A percentile compares a stretch with the other conserved stretches of the same genome.
Evolutionary conservation across 805 yeast species (phyloP).

Genomic region (Cyberlindnera euphorbiae): DNA sequence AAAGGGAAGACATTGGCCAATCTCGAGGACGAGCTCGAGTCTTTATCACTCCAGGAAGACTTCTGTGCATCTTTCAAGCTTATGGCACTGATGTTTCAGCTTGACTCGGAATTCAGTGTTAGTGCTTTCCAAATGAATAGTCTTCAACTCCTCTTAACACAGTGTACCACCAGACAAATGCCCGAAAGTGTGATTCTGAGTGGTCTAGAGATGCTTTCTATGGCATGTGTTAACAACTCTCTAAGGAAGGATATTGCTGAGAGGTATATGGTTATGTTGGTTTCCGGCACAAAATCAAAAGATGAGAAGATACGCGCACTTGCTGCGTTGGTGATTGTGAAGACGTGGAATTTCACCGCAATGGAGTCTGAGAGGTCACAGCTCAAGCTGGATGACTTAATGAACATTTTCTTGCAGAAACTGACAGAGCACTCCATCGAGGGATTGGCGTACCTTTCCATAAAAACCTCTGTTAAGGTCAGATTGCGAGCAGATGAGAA

Average conservation of each 20-base stretch:
- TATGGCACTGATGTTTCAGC: slow-evolving; percentile 15
- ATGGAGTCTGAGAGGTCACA: slow-evolving; percentile 29
- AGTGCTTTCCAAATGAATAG: slow-evolving; percentile 25
- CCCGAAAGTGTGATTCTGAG: slow-evolving; percentile 18
- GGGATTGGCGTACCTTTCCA: slow-evolving; percentile 45
- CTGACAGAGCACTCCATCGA: slow-evolving; percentile 32
- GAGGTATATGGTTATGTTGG: slow-evolving; percentile 38
- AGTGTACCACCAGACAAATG: slow-evolving; percentile 7
- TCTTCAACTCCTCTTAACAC: slow-evolving; percentile 24
- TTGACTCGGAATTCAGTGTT: slow-evolving; percentile 7
- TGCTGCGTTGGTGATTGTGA: slow-evolving; percentile 45
- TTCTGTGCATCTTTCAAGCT: slow-evolving; percentile 22
- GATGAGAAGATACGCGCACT: slow-evolving; percentile 26
- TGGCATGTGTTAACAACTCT: slow-evolving; percentile 46
- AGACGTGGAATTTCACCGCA: slow-evolving; percentile 45
- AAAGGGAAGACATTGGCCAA: slow-evolving; percentile 9
- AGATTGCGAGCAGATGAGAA: slow-evolving; percentile 34
- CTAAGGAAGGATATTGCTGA: slow-evolving; percentile 44
- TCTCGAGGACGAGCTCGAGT: slow-evolving; percentile 18
- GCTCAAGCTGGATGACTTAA: slow-evolving; percentile 28
- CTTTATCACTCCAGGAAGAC: slow-evolving; percentile 21
- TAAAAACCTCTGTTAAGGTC: slow-evolving; percentile 35
- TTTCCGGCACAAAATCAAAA: slow-evolving; percentile 29
- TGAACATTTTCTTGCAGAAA: slow-evolving; percentile 25
- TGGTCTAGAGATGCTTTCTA: slow-evolving; percentile 34